Conservation (phyloP, 495 filamentous ascomycete genomes). For the Penicillium pulvis region DNA sequence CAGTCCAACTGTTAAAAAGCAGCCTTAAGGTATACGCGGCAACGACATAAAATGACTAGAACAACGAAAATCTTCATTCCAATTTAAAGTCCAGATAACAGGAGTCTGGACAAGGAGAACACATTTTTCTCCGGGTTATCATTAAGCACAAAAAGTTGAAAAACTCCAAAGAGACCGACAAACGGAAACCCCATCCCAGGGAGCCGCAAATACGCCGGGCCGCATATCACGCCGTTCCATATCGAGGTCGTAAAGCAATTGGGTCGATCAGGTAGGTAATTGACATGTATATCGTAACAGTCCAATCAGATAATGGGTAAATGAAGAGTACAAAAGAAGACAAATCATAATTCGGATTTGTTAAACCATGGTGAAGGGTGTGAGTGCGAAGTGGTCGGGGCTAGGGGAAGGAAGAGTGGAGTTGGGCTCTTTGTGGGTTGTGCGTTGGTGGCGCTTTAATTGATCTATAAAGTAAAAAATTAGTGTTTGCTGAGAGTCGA, state of each 20-base stretch:
- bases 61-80: background rate
- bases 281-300: background rate
- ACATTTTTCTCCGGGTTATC: background rate
- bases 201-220: background rate
- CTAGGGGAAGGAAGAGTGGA: constrained; percentile 29
- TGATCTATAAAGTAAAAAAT: constrained; percentile 34
- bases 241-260: background rate
- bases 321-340: background rate
- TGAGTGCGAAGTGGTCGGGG: constrained; percentile 29
- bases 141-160: background rate
- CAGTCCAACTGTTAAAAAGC: too few relatives aligned
- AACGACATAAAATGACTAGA: background rate
- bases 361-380: constrained; percentile 30
- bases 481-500: constrained; percentile 5
- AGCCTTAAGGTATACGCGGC: background rate
- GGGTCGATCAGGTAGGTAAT: background rate
- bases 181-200: background rate
- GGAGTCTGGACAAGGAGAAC: background rate
- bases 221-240: background rate
- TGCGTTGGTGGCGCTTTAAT: constrained; percentile 48
- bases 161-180: background rate
- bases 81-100: background rate
- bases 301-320: background rate
- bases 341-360: background rate
- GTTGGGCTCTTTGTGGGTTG: constrained; percentile 42